phyloP scores from a whole-genome alignment of 768 basidiomycete genomes.

The Baorangia bicolor region DNA sequence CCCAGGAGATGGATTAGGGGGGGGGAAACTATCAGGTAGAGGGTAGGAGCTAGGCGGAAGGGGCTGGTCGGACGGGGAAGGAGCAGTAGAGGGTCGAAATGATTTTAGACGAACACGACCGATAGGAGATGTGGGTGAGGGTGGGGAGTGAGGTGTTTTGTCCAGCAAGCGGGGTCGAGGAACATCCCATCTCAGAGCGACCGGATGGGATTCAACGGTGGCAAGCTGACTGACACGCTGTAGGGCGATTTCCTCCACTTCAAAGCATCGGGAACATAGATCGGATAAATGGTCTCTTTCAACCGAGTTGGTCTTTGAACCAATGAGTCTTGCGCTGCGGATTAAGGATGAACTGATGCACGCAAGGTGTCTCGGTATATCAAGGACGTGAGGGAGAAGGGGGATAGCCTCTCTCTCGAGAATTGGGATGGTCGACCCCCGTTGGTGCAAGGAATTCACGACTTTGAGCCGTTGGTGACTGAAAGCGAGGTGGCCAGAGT shows the following conservation, averaged over 20 bases:
- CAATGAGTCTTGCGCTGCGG: conserved; percentile 51
- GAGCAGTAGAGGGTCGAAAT: conserved; percentile 50
- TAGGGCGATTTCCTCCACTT: conserved; percentile 70
- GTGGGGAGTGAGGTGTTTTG: conserved; percentile 10
- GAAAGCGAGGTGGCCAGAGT: conserved; percentile 31
- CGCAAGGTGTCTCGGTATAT: conserved; percentile 77
- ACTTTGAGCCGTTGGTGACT: conserved; percentile 54
- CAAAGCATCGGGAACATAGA: conserved; percentile 59
- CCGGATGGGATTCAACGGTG: conserved; percentile 10
- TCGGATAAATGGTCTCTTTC: conserved; percentile 45
- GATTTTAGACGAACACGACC: conserved; percentile 22
- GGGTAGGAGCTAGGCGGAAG: not conserved
- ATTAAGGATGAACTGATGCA: conserved; percentile 74
- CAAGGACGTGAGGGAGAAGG: conserved; percentile 68
- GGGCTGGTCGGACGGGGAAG: conserved; percentile 35
- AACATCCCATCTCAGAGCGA: conserved; percentile 18
- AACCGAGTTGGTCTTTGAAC: conserved; percentile 34
- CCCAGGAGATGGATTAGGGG: conserved; percentile 2
- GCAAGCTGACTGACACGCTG: conserved; percentile 64
- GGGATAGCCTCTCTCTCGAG: conserved; percentile 73
- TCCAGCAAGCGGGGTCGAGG: not conserved
- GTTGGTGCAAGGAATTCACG: conserved; percentile 56
- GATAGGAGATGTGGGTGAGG: conserved; percentile 23
- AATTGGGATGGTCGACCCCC: conserved; percentile 51
- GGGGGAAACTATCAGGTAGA: not conserved